phyloP scores from a whole-genome alignment of 2,329 filamentous ascomycete genomes.

The Claviceps pazoutovae region DNA sequence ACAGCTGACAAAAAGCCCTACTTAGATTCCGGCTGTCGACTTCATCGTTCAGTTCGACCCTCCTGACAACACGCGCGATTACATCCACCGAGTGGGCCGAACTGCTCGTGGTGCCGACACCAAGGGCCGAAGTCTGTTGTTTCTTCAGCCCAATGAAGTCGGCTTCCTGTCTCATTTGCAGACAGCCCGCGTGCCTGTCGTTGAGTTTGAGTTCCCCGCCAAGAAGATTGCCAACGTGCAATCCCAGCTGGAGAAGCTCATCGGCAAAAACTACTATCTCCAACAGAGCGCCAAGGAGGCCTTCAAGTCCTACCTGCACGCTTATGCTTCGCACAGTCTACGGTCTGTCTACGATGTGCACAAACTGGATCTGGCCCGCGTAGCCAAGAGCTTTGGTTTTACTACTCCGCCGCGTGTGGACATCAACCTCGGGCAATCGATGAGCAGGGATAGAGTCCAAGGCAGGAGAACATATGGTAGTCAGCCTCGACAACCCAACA shows the following conservation, averaged over 20 bases:
- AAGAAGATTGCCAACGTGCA: conserved; percentile 88
- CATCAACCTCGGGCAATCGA: conserved; percentile 66
- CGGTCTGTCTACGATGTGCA: conserved; percentile 59
- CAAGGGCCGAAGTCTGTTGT: conserved; percentile 82
- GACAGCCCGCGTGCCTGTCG: conserved; percentile 79
- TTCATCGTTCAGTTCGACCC: conserved; percentile 96
- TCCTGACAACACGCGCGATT: conserved; percentile 77
- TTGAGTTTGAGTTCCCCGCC: conserved; percentile 88
- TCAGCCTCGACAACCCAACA: conserved; percentile 50
- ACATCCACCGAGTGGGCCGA: conserved; percentile 92
- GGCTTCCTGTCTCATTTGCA: conserved; percentile 88
- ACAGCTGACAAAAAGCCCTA: conserved; percentile 1
- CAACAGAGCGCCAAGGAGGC: conserved; percentile 72
- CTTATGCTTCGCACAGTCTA: conserved; percentile 64
- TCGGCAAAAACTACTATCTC: conserved; percentile 90
- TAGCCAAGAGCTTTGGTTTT: conserved; percentile 77
- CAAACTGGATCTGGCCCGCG: conserved; percentile 69
- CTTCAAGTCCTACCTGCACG: conserved; percentile 84
- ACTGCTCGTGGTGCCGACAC: conserved; percentile 74
- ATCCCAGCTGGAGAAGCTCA: conserved; percentile 84
- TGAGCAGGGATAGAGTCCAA: conserved; percentile 54
- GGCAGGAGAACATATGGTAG: conserved; percentile 61
- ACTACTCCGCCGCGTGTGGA: conserved; percentile 67
- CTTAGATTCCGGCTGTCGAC: conserved; percentile 76
- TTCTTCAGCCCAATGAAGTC: conserved; percentile 82